Evolutionary conservation across 805 yeast species (phyloP).

Genomic region (Saccharomycopsis sp.): DNA sequence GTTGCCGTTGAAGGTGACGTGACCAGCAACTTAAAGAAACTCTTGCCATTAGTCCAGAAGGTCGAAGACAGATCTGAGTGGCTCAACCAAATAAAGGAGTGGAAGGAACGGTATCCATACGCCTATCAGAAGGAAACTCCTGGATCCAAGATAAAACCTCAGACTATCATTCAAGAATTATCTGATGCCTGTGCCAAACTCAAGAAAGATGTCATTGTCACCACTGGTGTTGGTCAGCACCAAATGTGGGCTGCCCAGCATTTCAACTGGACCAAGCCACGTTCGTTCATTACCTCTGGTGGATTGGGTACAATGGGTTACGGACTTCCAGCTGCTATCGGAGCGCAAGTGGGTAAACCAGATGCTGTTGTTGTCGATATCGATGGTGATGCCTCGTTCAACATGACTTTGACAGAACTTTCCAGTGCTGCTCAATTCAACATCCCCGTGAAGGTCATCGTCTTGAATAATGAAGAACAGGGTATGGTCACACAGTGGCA

Average conservation of each 20-base stretch:
- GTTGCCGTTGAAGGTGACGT: slow-evolving; percentile 98
- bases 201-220: slow-evolving; percentile 70
- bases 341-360: slow-evolving; percentile 95
- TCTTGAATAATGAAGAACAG: slow-evolving; percentile 95
- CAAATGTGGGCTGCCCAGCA: slow-evolving; percentile 99
- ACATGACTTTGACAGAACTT: slow-evolving; percentile 92
- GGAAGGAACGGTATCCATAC: slow-evolving; percentile 88
- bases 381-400: slow-evolving; percentile 99
- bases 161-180: slow-evolving; percentile 77
- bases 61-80: slow-evolving; percentile 72
- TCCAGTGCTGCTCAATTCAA: slow-evolving; percentile 90
- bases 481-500: slow-evolving; percentile 99
- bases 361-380: slow-evolving; percentile 93
- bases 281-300: slow-evolving; percentile 95
- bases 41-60: slow-evolving; percentile 62
- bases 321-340: slow-evolving; percentile 96
- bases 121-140: slow-evolving; percentile 75
- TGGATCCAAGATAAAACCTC: slow-evolving; percentile 81
- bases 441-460: slow-evolving; percentile 83
- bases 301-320: slow-evolving; percentile 99
- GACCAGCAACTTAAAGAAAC: slow-evolving; percentile 60
- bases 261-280: slow-evolving; percentile 88
- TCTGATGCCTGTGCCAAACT: slow-evolving; percentile 59
- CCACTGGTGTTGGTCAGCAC: slow-evolving; percentile 99
- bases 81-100: slow-evolving; percentile 64